A percentile compares a stretch with the other conserved stretches of the same genome.
These are phyloP conservation scores for Citrullus amarus DNA, from an alignment of 306 rosid species.

Conservation along the genomic window DNA sequence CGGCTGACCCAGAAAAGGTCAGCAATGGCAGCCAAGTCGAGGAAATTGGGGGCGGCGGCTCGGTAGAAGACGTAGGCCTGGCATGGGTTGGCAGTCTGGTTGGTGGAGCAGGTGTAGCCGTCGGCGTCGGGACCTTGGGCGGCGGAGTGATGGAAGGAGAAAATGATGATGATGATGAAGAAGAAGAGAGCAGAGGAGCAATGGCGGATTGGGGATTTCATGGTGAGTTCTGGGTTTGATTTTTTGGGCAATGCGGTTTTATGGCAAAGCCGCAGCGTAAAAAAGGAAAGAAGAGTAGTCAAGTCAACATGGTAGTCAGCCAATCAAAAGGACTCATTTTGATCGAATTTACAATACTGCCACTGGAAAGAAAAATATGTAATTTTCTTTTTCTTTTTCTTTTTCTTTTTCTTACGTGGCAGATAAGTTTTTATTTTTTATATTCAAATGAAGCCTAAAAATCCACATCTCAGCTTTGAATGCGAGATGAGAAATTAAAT, in stretches of 20 bases:
- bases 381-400: too few relatives aligned
- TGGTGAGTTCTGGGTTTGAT: background rate
- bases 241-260: background rate
- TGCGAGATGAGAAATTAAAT: too few relatives aligned
- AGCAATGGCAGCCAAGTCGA: conserved; percentile 56
- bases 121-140: conserved; percentile 31
- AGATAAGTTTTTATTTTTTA: background rate
- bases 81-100: conserved; percentile 35
- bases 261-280: background rate
- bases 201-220: background rate
- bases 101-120: conserved; percentile 42
- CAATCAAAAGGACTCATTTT: background rate
- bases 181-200: background rate
- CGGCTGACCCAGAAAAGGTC: conserved; percentile 78
- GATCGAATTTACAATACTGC: background rate
- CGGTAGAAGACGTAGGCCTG: conserved; percentile 55
- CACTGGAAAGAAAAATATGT: background rate
- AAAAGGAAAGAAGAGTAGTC: background rate
- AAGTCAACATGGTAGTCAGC: background rate
- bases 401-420: too few relatives aligned
- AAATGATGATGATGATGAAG: conserved; percentile 4
- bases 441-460: too few relatives aligned
- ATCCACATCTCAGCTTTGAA: too few relatives aligned
- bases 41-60: conserved; percentile 44
- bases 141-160: conserved; percentile 15